Evolutionary conservation across 176 grass and related monocot species (phyloP), one percentile per base, ranked within the genome.

Genomic region (Triticum urartu): DNA sequence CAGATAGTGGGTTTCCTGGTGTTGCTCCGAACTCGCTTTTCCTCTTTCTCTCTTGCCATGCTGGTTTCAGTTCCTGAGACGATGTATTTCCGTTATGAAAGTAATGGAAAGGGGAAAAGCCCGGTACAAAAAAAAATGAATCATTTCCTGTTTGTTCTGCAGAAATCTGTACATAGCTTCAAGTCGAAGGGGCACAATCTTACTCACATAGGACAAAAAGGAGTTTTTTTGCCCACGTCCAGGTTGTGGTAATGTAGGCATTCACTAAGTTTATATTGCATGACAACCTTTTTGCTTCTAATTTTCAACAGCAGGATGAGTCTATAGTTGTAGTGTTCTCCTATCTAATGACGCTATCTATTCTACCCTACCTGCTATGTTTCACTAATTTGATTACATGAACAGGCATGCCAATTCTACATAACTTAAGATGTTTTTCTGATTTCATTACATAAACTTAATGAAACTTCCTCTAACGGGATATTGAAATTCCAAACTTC

Each of bases 111-210:
- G 26, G 26, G 1, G 26, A 26, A 26, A 26, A 26, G 26, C 26
- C 26, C 1, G 26, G 26, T 26, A 26, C 26, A 26, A 26, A 26
- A 26, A 26, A 25, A 26, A 26, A 26, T 26, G 26, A 26, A 26
- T 26, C 26, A 26, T 26, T 26, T 34, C 68, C 69, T 82, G 18
- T 79, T 59, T 90, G 9, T 80, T 79, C 43, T 85, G 83, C 91
- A 98, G 89, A 98, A 95, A 95, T 95, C 95, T 82, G 72, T 76
- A 39, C 92, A 93, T 84, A 94, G 91, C 83, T 97, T 92, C 81
- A 95, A 97, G 91, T 85, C 94, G 81, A 97, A 95, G 87, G 91
- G 95, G 35, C 95, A 97, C 72, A 20, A 86, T 68, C 91, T 97
- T 89, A 91, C 83, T 14, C 95, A 95, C 72, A 97, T 92, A 38